Evolutionary conservation across 1,284 basidiomycete genomes (phyloP).

Genomic region (Tylopilus orsonianus): DNA sequence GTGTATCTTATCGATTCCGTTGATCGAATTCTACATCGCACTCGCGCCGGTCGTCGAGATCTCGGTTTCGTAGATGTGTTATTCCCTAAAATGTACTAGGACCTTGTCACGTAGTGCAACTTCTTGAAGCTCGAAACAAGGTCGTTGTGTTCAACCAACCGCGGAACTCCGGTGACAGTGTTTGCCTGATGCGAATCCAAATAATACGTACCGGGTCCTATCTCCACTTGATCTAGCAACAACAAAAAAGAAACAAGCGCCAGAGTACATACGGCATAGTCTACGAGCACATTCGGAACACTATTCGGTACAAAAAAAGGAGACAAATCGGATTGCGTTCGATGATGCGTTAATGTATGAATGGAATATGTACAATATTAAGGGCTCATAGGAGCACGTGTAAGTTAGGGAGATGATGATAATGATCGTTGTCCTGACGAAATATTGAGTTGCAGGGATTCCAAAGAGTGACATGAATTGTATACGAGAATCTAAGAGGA

Average conservation of each 20-base stretch:
- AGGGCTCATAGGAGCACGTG: constrained; percentile 33
- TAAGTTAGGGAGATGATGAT: constrained; percentile 37
- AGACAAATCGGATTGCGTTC: constrained; percentile 27
- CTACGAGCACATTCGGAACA: constrained; percentile 22
- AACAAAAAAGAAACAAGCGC: constrained; percentile 4
- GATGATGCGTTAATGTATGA: constrained; percentile 36
- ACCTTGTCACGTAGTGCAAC: constrained; percentile 2
- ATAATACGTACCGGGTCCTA: constrained; percentile 23
- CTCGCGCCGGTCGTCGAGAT: constrained; percentile 21
- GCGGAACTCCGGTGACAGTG: constrained; percentile 32
- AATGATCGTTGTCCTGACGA: constrained; percentile 39
- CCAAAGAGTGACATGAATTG: constrained; percentile 38
- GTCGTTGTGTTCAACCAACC: constrained; percentile 20
- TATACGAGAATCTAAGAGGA: constrained; percentile 36
- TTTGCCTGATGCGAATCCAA: constrained; percentile 3
- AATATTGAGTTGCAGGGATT: constrained; percentile 36
- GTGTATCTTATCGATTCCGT: constrained; percentile 34
- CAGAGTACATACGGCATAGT: constrained; percentile 33
- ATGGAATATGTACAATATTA: constrained; percentile 39
- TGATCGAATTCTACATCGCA: constrained; percentile 23
- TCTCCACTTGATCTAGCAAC: constrained; percentile 17
- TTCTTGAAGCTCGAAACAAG: constrained; percentile 8
- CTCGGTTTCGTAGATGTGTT: constrained; percentile 13
- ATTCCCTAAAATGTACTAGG: constrained; percentile 16
- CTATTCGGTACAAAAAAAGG: constrained; percentile 29